A percentile compares a stretch with the other conserved stretches of the same genome.
phyloP scores from a whole-genome alignment of 306 rosid species.

The Astragalus membranaceus region DNA sequence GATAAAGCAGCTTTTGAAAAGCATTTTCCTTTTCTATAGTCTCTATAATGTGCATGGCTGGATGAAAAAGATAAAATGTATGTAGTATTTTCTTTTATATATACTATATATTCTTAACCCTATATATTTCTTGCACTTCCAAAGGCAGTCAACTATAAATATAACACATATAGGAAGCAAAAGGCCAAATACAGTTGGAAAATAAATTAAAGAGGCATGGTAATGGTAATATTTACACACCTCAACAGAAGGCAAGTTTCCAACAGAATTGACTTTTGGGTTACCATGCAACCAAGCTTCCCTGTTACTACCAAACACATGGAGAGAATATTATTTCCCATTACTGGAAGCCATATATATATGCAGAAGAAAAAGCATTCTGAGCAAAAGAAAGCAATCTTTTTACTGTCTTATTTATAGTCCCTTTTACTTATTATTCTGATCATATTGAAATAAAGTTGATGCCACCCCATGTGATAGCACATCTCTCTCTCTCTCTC shows the following conservation, averaged over 20 bases:
- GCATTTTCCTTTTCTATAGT: slow-evolving; percentile 34
- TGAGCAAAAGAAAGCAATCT: slow-evolving; percentile 47
- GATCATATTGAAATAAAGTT: slow-evolving; percentile 38
- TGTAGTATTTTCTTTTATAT: slow-evolving; percentile 2
- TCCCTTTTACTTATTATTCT: slow-evolving; percentile 33
- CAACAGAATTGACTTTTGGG: slow-evolving; percentile 44
- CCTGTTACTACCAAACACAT: slow-evolving; percentile 52
- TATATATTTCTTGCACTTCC: slow-evolving; percentile 36
- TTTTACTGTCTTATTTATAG: slow-evolving; percentile 43
- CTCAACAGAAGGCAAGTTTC: slow-evolving; percentile 51
- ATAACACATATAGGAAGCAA: background rate
- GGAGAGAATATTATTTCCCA: slow-evolving; percentile 35
- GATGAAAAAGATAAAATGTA: slow-evolving; percentile 44
- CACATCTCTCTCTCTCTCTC: background rate
- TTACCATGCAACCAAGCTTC: slow-evolving; percentile 83
- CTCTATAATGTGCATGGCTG: slow-evolving; percentile 40
- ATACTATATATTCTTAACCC: slow-evolving; percentile 13
- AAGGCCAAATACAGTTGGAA: slow-evolving; percentile 11
- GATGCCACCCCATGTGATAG: slow-evolving; percentile 38
- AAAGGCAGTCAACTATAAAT: background rate
- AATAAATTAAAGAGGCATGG: background rate
- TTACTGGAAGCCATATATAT: slow-evolving; percentile 41
- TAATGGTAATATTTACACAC: slow-evolving; percentile 26
- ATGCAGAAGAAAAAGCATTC: slow-evolving; percentile 31
- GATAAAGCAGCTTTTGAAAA: slow-evolving; percentile 49